Base-by-base conservation (phyloP, 129 eudicot species). In the Dittrichia graveolens region DNA sequence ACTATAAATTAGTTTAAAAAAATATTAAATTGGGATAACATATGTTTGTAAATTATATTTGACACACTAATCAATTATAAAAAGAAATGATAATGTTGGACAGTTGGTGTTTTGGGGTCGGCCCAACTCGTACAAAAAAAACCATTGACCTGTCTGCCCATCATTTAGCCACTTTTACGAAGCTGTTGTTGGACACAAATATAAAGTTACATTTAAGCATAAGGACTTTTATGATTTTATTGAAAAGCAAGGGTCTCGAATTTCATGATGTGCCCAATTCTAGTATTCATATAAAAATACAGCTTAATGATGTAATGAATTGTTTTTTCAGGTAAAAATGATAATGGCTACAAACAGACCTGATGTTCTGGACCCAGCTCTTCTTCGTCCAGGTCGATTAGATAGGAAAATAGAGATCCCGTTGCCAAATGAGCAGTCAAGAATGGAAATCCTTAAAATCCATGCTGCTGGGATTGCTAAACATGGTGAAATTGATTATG, bases 341-440 rank as follows among this genome's bases (percentile, higher is more conserved):
- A 95, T 95, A 47, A 95, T 95, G 99, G 99, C 97, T 16, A 95
- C 99, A 67, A 95, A 95, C 76, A 84, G 99, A 74, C 99, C 97
- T 10, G 97, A 95, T 88, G 99, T 95, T 50, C 83, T 95, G 75
- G 99, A 95, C 78, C 99, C 99, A 5, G 97, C 99, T 43, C 97
- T 95, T 81, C 91, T 95, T 58, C 97, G 99, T 57, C 99, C 99
- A n/a, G 99, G 99, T 24, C 91, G 97, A 43, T 74, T 95, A 41
- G 99, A 95, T 61, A 86, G 97, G 79, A 95, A 95, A 81, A 95
- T 95, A 15, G 97, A 95, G 78, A 95, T 95, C 24, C 99, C 99
- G 4, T 75, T 95, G 67, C 97, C 99, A 4, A 95, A 95, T 74
- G 97, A 95, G 65, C 99, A 95, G 74, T 95, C 99, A 44, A 90